phyloP scores from a whole-genome alignment of 1,139 yeast genomes.

The Hanseniaspora uvarum region DNA sequence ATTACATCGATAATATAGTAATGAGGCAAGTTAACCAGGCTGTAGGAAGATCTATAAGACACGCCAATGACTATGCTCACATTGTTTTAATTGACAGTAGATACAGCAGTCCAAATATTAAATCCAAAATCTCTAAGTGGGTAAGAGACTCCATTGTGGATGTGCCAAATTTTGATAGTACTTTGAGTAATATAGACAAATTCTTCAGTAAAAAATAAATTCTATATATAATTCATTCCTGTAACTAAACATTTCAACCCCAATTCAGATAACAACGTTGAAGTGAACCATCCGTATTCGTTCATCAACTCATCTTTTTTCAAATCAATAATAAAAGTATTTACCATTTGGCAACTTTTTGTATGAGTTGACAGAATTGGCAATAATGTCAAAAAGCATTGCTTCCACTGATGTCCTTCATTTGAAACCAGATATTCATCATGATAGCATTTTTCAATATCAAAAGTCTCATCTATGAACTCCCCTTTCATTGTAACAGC shows the following conservation, averaged over 20 bases:
- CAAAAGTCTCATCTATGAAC: slow-evolving; percentile 30
- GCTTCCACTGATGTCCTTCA: slow-evolving; percentile 31
- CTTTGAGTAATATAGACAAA: slow-evolving; percentile 22
- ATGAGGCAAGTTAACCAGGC: slow-evolving; percentile 90
- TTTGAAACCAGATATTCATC: slow-evolving; percentile 26
- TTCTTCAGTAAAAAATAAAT: slow-evolving; percentile 21
- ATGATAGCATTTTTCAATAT: slow-evolving; percentile 20
- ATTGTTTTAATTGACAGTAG: slow-evolving; percentile 64
- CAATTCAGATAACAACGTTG: slow-evolving; percentile 25
- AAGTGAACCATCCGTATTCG: slow-evolving; percentile 31
- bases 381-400: slow-evolving; percentile 32
- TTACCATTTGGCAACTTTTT: slow-evolving; percentile 33
- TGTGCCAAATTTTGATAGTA: slow-evolving; percentile 19
- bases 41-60: slow-evolving; percentile 86
- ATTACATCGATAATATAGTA: slow-evolving; percentile 72
- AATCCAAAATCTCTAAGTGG: slow-evolving; percentile 67
- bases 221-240: slow-evolving; percentile 18
- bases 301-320: slow-evolving; percentile 25
- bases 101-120: slow-evolving; percentile 42
- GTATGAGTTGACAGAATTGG: slow-evolving; percentile 33
- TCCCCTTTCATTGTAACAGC: slow-evolving; percentile 26
- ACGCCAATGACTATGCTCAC: slow-evolving; percentile 66
- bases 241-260: slow-evolving; percentile 27
- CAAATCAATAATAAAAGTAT: slow-evolving; percentile 31
- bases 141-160: slow-evolving; percentile 40